A percentile compares a stretch with the other conserved stretches of the same genome.
phyloP scores from a whole-genome alignment of 352 stramenopile species.

The Globisporangium abappressorium region DNA sequence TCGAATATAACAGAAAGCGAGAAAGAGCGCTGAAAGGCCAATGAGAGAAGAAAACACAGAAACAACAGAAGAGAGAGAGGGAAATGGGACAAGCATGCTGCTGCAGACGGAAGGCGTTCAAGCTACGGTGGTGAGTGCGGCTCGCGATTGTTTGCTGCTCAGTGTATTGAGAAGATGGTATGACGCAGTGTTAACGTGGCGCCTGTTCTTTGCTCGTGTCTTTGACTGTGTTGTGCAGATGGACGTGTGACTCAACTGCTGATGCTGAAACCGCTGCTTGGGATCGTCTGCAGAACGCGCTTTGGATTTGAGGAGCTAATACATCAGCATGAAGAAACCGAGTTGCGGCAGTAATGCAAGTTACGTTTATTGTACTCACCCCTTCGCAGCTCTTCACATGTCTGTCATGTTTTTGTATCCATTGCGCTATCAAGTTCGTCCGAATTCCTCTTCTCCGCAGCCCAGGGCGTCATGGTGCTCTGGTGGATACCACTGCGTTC shows the following conservation, averaged over 20 bases:
- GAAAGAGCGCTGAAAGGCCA: neutral
- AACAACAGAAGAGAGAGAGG: neutral
- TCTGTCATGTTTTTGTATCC: neutral
- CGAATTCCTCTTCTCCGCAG: neutral
- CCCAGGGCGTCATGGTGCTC: neutral
- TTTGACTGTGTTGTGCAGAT: neutral
- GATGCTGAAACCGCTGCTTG: neutral
- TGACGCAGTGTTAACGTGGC: neutral
- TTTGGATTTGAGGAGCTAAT: neutral
- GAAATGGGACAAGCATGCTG: neutral
- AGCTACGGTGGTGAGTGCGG: neutral
- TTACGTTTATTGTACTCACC: conserved; percentile 1
- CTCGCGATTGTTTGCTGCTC: neutral
- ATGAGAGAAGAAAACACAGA: neutral
- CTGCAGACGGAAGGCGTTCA: neutral
- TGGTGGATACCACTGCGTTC: neutral
- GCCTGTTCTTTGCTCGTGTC: neutral
- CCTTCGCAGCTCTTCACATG: neutral
- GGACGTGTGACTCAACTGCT: neutral
- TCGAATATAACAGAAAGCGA: neutral
- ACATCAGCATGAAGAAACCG: neutral
- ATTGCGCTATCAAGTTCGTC: neutral
- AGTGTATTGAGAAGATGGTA: neutral
- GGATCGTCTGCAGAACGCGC: neutral
- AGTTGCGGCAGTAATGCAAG: neutral